A percentile compares a stretch with the other conserved stretches of the same genome.
Conservation (phyloP, 305 asterid species). For the Fraxinus latifolia region DNA sequence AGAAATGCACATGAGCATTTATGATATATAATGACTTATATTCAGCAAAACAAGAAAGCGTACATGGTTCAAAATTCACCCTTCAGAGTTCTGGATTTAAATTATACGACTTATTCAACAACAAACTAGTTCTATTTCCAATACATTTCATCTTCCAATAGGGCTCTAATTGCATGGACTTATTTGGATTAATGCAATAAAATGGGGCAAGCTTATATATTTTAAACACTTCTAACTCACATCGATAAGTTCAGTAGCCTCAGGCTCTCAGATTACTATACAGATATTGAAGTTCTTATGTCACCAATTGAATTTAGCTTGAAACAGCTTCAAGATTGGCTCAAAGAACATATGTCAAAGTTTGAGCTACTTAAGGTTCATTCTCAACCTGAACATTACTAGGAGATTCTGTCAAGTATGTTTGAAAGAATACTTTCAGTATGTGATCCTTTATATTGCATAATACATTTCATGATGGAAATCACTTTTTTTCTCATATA, state of each 20-base stretch:
- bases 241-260: neutral
- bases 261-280: neutral
- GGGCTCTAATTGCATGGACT: neutral
- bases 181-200: neutral
- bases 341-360: neutral
- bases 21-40: neutral
- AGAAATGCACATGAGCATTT: neutral
- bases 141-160: neutral
- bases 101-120: neutral
- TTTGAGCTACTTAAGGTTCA: neutral
- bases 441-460: neutral
- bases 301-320: neutral
- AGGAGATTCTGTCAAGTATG: neutral
- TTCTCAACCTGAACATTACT: neutral
- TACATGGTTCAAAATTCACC: neutral
- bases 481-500: neutral
- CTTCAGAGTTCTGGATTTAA: neutral
- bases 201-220: neutral
- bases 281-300: neutral
- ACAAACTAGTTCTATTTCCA: neutral
- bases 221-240: neutral
- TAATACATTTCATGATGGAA: neutral
- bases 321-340: neutral
- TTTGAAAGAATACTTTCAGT: neutral
- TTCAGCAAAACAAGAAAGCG: neutral